Conservation (phyloP, 352 stramenopile species). For the Globisporangium nagaii region DNA sequence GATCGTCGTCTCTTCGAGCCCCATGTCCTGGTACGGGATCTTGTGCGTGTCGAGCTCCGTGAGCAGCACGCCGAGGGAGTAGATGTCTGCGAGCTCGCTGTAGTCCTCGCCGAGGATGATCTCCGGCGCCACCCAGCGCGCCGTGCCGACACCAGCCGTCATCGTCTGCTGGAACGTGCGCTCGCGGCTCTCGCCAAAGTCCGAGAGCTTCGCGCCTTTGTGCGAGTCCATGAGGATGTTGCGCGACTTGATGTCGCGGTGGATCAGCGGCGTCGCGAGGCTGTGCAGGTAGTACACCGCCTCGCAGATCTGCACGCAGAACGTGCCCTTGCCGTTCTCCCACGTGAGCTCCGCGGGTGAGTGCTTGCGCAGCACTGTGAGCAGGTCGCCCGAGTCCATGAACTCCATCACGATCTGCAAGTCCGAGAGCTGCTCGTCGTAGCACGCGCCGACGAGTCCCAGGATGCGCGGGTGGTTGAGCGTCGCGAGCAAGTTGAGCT, state of each 20-base stretch:
- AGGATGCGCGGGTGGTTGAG: slow-evolving; percentile 76
- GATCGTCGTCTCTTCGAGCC: slow-evolving; percentile 74
- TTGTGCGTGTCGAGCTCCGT: slow-evolving; percentile 67
- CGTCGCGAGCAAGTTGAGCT: slow-evolving; percentile 78
- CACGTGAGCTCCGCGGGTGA: slow-evolving; percentile 44
- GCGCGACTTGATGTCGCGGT: slow-evolving; percentile 89
- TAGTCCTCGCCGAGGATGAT: slow-evolving; percentile 78
- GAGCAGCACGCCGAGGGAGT: slow-evolving; percentile 65
- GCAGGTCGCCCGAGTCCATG: slow-evolving; percentile 68
- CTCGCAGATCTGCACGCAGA: slow-evolving; percentile 76
- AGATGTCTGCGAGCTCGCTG: slow-evolving; percentile 67
- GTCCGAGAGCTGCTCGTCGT: slow-evolving; percentile 60
- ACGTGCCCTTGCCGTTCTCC: slow-evolving; percentile 57
- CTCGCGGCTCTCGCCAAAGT: slow-evolving; percentile 74
- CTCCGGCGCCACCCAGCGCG: slow-evolving; percentile 70
- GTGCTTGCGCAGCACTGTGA: slow-evolving; percentile 46
- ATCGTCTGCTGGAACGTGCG: slow-evolving; percentile 71
- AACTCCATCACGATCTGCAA: slow-evolving; percentile 80
- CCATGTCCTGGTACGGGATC: slow-evolving; percentile 65
- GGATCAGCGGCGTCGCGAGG: slow-evolving; percentile 82
- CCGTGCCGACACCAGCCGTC: slow-evolving; percentile 67
- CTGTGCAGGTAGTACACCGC: slow-evolving; percentile 88
- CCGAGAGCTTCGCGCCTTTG: slow-evolving; percentile 70
- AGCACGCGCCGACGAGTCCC: slow-evolving; percentile 62
- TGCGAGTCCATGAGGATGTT: slow-evolving; percentile 85